A percentile compares a stretch with the other conserved stretches of the same genome.
These are phyloP conservation scores for Sesbania bispinosa DNA, from an alignment of 306 rosid genomes.

Conservation along the genomic window DNA sequence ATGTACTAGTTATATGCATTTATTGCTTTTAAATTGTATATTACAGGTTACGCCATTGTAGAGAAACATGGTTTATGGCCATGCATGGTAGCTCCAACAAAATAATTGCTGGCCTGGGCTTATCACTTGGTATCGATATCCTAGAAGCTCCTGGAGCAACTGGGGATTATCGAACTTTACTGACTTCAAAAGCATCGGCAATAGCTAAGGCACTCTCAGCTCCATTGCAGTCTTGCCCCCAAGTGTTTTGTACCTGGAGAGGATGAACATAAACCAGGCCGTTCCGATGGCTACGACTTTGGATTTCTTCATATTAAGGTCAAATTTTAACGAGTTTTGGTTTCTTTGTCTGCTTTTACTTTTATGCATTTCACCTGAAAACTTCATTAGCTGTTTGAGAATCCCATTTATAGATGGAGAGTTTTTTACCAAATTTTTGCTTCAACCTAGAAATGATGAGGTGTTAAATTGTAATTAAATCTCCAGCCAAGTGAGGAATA, in stretches of 20 bases:
- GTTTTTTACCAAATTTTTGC: background rate
- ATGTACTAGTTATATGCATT: background rate
- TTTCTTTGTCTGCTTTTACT: conserved; percentile 6
- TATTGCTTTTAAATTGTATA: background rate
- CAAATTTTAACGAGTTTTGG: background rate
- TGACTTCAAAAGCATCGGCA: conserved; percentile 83
- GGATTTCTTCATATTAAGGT: conserved; percentile 98
- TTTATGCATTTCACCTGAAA: conserved; percentile 8
- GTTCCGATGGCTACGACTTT: conserved; percentile 88
- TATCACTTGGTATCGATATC: conserved; percentile 91
- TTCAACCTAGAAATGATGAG: background rate
- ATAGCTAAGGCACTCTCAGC: conserved; percentile 86
- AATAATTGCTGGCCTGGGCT: conserved; percentile 91
- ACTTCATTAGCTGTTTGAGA: background rate
- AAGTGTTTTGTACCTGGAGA: conserved; percentile 85
- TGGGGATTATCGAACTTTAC: conserved; percentile 85
- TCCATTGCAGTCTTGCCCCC: conserved; percentile 67
- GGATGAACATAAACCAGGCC: conserved; percentile 78
- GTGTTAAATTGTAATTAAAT: background rate
- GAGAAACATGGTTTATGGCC: conserved; percentile 74
- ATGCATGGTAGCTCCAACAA: conserved; percentile 99
- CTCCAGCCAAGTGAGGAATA: background rate
- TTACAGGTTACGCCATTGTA: conserved; percentile 76
- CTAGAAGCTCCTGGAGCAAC: conserved; percentile 98
- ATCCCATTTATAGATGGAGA: background rate